Evolutionary conservation across 106 monocot species (phyloP).

Genomic region (Phalaenopsis equestris): DNA sequence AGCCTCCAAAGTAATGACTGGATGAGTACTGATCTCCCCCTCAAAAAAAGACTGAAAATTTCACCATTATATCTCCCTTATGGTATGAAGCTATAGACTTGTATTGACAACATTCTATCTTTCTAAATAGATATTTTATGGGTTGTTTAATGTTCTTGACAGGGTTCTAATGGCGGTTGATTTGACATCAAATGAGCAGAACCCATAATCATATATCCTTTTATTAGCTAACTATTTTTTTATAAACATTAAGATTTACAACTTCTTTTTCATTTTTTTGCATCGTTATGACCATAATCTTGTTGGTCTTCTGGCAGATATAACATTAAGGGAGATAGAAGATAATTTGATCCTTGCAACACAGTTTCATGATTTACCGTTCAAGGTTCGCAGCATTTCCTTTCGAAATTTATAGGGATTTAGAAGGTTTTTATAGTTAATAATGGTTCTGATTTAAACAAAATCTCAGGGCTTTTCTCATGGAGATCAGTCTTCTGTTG

Average conservation of each 20-base stretch:
- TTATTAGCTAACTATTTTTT: background rate
- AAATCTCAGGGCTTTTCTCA: background rate
- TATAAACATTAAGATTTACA: background rate
- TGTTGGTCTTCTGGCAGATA: background rate
- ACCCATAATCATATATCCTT: background rate
- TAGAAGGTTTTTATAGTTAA: background rate
- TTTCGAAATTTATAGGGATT: background rate
- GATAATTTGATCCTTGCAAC: background rate
- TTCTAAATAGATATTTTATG: background rate
- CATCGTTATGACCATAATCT: background rate
- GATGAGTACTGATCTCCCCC: background rate
- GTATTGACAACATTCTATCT: background rate
- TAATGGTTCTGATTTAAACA: background rate
- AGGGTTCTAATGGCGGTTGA: background rate
- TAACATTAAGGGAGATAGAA: background rate
- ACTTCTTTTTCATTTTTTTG: background rate
- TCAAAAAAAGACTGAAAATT: background rate
- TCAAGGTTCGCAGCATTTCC: background rate
- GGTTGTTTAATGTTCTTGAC: background rate
- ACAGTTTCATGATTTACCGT: background rate
- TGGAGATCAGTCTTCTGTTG: background rate
- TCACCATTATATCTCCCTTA: background rate
- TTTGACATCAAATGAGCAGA: background rate
- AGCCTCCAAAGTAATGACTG: background rate
- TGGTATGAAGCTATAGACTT: background rate